Evolutionary conservation across 2,329 filamentous ascomycete genomes (phyloP).

Genomic region (Phaeosphaeria sp.): DNA sequence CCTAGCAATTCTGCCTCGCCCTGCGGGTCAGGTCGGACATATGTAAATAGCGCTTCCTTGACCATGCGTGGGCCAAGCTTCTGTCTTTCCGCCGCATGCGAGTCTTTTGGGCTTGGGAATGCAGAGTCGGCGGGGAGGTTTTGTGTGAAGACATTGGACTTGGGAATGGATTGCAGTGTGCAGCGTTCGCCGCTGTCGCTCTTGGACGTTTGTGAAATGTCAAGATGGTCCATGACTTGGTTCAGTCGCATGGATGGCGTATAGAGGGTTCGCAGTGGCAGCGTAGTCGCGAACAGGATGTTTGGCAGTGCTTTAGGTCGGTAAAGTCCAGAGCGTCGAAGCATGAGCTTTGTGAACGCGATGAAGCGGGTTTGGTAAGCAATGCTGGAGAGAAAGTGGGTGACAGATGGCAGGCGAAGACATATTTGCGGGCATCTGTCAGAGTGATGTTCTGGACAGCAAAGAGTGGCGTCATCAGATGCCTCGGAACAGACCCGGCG

Average conservation of each 20-base stretch:
- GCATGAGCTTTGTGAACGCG: slow-evolving; percentile 1
- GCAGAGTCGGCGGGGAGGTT: slow-evolving; percentile 76
- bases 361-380: not conserved
- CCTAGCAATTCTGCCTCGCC: slow-evolving; percentile 79
- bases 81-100: slow-evolving; percentile 79
- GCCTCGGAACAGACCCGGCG: slow-evolving; percentile 11
- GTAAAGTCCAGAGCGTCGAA: slow-evolving; percentile 15
- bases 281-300: slow-evolving; percentile 4
- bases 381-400: not conserved
- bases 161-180: slow-evolving; percentile 62
- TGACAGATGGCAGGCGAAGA: slow-evolving; percentile 15
- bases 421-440: slow-evolving; percentile 20
- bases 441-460: slow-evolving; percentile 25
- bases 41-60: slow-evolving; percentile 85
- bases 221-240: slow-evolving; percentile 54
- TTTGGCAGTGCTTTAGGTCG: slow-evolving; percentile 9
- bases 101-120: slow-evolving; percentile 81
- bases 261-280: slow-evolving; percentile 13
- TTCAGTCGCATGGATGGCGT: slow-evolving; percentile 44
- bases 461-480: slow-evolving; percentile 30
- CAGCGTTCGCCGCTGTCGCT: slow-evolving; percentile 20
- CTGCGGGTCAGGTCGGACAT: slow-evolving; percentile 79
- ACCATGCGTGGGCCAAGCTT: slow-evolving; percentile 82
- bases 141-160: slow-evolving; percentile 69
- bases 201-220: slow-evolving; percentile 33